Percentiles rank a stretch among this genome's conserved stretches.
phyloP scores from a whole-genome alignment of 257 asterid species.

The Nicotiana noctiflora region DNA sequence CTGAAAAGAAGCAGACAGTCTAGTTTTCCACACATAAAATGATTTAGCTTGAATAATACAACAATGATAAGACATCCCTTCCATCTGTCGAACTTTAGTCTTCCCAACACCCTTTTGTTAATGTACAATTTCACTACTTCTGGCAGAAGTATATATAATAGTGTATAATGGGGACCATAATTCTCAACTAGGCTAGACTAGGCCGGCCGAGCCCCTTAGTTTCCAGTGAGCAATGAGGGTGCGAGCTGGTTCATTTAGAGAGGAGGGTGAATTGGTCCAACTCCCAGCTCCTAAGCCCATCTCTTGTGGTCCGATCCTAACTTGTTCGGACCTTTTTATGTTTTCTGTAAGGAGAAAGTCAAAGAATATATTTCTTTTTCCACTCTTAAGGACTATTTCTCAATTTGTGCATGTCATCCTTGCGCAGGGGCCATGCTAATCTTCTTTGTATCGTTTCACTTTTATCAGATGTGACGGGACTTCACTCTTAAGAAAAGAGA shows the following conservation, averaged over 20 bases:
- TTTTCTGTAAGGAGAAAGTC: too few relatives aligned
- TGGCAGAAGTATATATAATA: background rate
- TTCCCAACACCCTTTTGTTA: background rate
- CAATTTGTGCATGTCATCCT: constrained; percentile 23
- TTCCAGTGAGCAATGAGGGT: background rate
- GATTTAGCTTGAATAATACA: background rate
- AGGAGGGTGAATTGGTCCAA: background rate
- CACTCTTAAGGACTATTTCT: too few relatives aligned
- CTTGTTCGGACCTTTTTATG: too few relatives aligned
- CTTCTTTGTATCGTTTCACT: constrained; percentile 25
- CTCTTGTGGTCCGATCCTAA: too few relatives aligned
- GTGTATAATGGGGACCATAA: background rate
- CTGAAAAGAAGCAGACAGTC: background rate
- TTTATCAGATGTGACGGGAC: background rate
- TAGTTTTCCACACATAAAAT: background rate
- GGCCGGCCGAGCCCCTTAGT: background rate
- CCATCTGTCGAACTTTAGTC: background rate
- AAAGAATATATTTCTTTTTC: too few relatives aligned
- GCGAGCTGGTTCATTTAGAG: background rate
- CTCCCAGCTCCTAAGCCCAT: background rate
- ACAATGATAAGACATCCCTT: background rate
- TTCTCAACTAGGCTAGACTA: background rate
- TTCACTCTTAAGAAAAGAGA: too few relatives aligned
- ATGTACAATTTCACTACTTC: background rate
- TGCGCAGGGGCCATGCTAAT: constrained; percentile 39